Base-by-base conservation (phyloP, 805 yeast species). In the Nakazawaea siamensis region DNA sequence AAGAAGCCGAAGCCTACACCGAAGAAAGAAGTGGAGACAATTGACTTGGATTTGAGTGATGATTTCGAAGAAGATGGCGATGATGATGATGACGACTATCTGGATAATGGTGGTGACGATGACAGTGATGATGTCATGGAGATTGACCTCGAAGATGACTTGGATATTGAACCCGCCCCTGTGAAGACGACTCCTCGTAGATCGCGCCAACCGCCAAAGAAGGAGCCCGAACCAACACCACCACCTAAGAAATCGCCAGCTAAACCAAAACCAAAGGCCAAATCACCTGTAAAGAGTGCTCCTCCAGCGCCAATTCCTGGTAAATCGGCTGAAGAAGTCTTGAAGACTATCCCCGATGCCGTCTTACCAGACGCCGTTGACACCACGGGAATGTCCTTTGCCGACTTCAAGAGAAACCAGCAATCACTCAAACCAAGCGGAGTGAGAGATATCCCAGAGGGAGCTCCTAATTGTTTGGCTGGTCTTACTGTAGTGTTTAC, bases 401-500 rank as follows among this genome's bases (percentile, higher is more conserved):
- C 72, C 44, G 82, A 75, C 45, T 68, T 71, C 50, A 73, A 73
- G 44, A 72, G 76, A 3, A 54, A 61, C 39, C 64, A 66, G 42
- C 45, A 55, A 0, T 50, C 50, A 3, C 38, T 50, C 16, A 58
- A 61, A 35, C 50, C 62, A 7, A 42, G 63, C 12, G 62, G 62
- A 8, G 38, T 49, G 13, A 58, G 57, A 11, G 76, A 73, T 12
- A 62, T 87, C 20, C 96, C 97, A 0, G 80, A 70, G 44, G 96
- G 95, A 2, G 70, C 77, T 9, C 84, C 87, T 3, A 79, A 88
- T 52, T 92, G 98, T 58, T 60, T 92, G 29, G 67, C 80, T 2
- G 98, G 98, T 0, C 58, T 92, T 18, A 85, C 94, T 0, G 81
- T 92, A 43, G 97, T 92, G 0, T 90, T 92, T 52, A 92, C 98